Evolutionary conservation across 164 flowering plant species (phyloP), one percentile per base, ranked within the genome.

Genomic region (Berberis vulgaris): DNA sequence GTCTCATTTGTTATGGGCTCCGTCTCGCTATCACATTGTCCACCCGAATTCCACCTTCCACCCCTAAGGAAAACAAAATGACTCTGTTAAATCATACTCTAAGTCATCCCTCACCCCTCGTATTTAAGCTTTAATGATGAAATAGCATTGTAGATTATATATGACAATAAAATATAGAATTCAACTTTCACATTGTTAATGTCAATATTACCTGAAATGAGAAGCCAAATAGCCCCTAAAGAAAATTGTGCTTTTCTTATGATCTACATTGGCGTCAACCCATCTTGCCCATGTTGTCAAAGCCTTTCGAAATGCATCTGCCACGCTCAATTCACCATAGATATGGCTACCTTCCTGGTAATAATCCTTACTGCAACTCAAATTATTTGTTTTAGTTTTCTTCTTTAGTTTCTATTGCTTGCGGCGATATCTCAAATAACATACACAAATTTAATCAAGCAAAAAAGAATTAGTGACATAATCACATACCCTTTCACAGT

Each of bases 251-350:
- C 84, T 82, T 64, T 68, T 76, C 43, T 70, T 71, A 49, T 55
- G 11, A 57, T 82, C 68, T 7, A 84, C 65, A 61, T 80, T 80
- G 9, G 71, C 59, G 69, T 84, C 85, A 49, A 84, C 69, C 88
- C 88, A 84, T 73, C 60, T 77, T 9, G 81, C 82, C 88, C 88
- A 84, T n/a, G n/a, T n/a, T n/a, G n/a, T n/a, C n/a, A n/a, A n/a
- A n/a, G n/a, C n/a, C n/a, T n/a, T n/a, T n/a, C 64, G 66, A 66
- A 69, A 84, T 6, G 88, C 88, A 46, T 75, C 76, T 38, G 80
- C 61, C 44, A 77, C 84, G 43, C 81, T 81, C 40, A 83, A 76
- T 54, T 76, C 75, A 41, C 71, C 77, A 65, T 83, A 62, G 7
- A 83, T 78, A 62, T 78, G 53, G 59, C 72, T 75, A 41, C 87